phyloP scores from a whole-genome alignment of 371 early-diverging fungal genomes.

The Smittium culicis region DNA sequence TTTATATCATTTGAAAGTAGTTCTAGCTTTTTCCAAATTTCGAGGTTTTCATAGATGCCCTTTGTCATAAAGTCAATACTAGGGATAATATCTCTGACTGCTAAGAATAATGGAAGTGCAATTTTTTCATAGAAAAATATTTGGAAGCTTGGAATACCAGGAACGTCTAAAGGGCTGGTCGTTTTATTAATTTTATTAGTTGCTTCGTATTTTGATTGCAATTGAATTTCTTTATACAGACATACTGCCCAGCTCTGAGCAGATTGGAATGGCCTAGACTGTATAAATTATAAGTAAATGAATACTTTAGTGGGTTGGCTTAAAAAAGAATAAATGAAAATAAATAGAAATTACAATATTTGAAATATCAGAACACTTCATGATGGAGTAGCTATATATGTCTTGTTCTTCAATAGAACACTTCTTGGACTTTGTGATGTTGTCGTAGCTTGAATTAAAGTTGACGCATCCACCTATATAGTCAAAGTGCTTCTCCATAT shows the following conservation, averaged over 20 bases:
- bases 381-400: conserved; percentile 33
- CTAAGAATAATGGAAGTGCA: neutral
- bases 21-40: neutral
- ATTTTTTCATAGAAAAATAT: neutral
- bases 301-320: neutral
- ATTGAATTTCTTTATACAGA: neutral
- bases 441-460: conserved; percentile 29
- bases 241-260: neutral
- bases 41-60: neutral
- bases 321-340: neutral
- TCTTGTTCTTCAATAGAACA: conserved; percentile 32
- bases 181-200: neutral
- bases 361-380: conserved; percentile 75
- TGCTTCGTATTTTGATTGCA: neutral
- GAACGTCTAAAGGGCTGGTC: neutral
- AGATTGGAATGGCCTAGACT: neutral
- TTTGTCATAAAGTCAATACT: neutral
- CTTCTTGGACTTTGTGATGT: conserved; percentile 27
- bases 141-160: neutral
- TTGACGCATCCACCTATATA: conserved; percentile 50
- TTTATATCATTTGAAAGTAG: too few relatives aligned
- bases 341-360: conserved; percentile 31
- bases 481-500: conserved; percentile 70
- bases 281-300: neutral
- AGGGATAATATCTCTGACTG: neutral